Conservation (phyloP, 192 early-diverging fungal species). For the Backusella westeae region DNA sequence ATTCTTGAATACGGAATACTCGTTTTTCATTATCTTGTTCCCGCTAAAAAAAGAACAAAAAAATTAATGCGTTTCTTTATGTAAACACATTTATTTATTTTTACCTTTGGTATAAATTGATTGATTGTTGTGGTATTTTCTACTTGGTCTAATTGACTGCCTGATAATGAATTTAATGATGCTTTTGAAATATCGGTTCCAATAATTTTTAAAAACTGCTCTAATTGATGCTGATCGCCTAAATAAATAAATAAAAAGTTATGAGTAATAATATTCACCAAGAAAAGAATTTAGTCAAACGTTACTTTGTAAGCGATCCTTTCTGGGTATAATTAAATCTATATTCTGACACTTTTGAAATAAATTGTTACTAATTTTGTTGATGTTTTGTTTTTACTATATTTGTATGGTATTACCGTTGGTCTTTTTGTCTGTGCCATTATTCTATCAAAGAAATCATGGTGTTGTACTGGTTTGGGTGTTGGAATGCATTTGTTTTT, state of each 20-base stretch:
- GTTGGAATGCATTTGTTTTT: slow-evolving; percentile 19
- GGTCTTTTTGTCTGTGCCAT: slow-evolving; percentile 6
- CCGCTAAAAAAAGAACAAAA: background rate
- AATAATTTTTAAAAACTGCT: slow-evolving; percentile 23
- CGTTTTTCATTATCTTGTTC: slow-evolving; percentile 40
- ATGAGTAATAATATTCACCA: background rate
- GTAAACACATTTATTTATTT: background rate
- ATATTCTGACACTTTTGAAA: slow-evolving; percentile 22
- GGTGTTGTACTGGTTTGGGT: background rate
- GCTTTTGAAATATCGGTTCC: background rate
- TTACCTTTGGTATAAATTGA: background rate
- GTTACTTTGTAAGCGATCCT: slow-evolving; percentile 13
- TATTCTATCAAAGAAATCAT: slow-evolving; percentile 5
- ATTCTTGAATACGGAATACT: slow-evolving; percentile 53
- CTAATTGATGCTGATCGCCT: slow-evolving; percentile 17
- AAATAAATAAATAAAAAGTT: background rate
- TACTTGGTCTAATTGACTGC: background rate
- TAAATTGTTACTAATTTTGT: background rate
- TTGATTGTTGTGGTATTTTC: background rate
- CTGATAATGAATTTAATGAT: background rate
- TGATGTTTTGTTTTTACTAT: background rate
- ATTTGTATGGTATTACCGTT: background rate
- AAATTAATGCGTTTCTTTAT: background rate
- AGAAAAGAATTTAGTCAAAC: background rate
- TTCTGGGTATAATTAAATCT: slow-evolving; percentile 23